Evolutionary conservation across 2,329 filamentous ascomycete species (phyloP), one percentile per base, ranked within the genome.

Genomic region (Diaporthe destruens): DNA sequence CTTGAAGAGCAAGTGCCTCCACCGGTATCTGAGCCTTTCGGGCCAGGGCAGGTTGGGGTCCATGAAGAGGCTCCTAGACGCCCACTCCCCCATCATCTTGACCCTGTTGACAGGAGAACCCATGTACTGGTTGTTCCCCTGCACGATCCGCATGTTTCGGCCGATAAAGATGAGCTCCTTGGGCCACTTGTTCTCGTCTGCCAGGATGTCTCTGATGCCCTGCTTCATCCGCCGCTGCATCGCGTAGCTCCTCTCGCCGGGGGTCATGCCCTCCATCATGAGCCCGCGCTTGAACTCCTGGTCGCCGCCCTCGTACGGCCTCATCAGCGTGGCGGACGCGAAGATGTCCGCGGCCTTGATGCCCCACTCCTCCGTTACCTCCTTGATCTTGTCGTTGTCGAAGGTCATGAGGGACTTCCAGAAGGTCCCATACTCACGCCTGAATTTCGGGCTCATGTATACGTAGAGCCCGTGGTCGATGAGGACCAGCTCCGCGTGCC

Each of bases 391-490:
- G 29, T 88, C 85, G 82, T 98, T 98, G 85, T 99, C 96, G 76
- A 98, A 96, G 0, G 94, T 95, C 85, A 98, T 91, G 14, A 99
- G 89, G 0, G 93, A 92, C 82, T 97, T 97, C 96, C 96, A 99
- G 85, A 99, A 96, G 5, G 90, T 86, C 23, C 92, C 91, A 81
- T 98, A 98, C 81, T 98, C 90, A 79, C 92, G 92, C 14, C 95
- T 90, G 84, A 98, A 98, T 73, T 90, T 85, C 1, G 93, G 92
- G 32, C 90, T 87, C 93, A 98, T 96, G 81, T 94, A 92, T 71
- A 98, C 94, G 84, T 99, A 99, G 7, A 99, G 90, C 0, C 96
- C 96, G 82, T 99, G 96, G 82, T 99, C 96, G 80, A 99, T 98
- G 47, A 99, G 91, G 0, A 98, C 96, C 39, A 99, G 88, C 84